Evolutionary conservation across 192 early-diverging fungal species (phyloP), one percentile per base, ranked within the genome.

Genomic region (Coemansia sp.): DNA sequence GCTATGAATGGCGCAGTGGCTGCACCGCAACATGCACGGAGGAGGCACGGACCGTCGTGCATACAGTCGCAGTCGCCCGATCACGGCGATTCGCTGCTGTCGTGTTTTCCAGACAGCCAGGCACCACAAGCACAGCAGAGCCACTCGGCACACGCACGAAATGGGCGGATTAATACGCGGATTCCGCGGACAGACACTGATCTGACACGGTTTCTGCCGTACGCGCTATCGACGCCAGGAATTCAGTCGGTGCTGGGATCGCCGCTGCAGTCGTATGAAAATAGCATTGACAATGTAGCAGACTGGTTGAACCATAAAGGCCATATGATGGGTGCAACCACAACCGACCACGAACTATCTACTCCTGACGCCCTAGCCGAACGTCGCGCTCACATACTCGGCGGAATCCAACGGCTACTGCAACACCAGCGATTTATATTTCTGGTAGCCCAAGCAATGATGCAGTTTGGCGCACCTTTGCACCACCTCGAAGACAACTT

Each of bases 401-500:
- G 67, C 0, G 71, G 71, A 22, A 73, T 73, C n/a, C 55, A 64
- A 3, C 52, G 85, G 41, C 85, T 90, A 15, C 53, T 90, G 12
- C 75, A 83, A 24, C 83, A 87, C 23, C 88, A 90, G 55, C 76
- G 83, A 21, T 84, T 86, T 55, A 66, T 90, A 21, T 69, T 79
- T 9, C 78, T 85, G 41, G 49, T 88, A 7, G 87, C 85, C 1
- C 83, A 85, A 70, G 76, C 79, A 2, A 72, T 90, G 70, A 88
- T 90, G 74, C 73, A 82, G 47, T 90, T 84, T 59, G 88, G 88
- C 38, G 77, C 84, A 2, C 88, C 88, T 4, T 79, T 85, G 3
- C 87, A 87, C 66, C 81, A 86, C 22, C 72, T 90, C 5, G 87
- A 90, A 52, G 76, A 80, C 21, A 82, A 85, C 23, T 72, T 90